Evolutionary conservation across 768 basidiomycete genomes (phyloP), one percentile per base, ranked within the genome.

Genomic region (Tubosaeta sp.): DNA sequence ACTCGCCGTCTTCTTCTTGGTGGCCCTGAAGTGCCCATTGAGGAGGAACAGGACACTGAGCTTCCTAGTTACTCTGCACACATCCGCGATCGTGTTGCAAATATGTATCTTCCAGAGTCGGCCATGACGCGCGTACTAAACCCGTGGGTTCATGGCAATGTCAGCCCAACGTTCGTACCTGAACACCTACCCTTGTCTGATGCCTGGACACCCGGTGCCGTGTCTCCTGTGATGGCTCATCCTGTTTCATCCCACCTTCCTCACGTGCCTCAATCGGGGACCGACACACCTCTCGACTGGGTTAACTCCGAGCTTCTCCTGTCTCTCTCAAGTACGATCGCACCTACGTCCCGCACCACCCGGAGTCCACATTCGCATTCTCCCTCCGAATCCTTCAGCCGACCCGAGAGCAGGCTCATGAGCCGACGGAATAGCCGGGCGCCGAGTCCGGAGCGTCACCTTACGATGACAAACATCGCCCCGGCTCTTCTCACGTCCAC

Each of bases 51-150:
- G 37, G 81, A 81, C 35, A 66, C 81, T 42, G 86, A 92, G 60
- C 80, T 98, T 12, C 95, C 95, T 0, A 90, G 88, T 55, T 98
- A 98, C 69, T 78, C 76, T 17, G 83, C 90, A 47, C 95, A 98
- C 67, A 82, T 97, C 25, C 82, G 89, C 38, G 95, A 98, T 65
- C 81, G 95, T 34, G 85, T 97, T 39, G 86, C 88, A 38, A 86
- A 86, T 58, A 83, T 86, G 80, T 86, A 76, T 56, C 66, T 88
- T 4, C 78, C 85, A 0, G 85, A 85, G 43, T 70, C 78, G 16
- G 77, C 77, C n/a, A 80, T 79, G 1, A 71, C 84, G 66, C 82
- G 84, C 14, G 78, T 85, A 32, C 71, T 75, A 6, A 87, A 86
- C 55, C 85, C 85, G 0, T 86, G 83, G 82, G 68, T 82, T 5